These are phyloP conservation scores for Cardamine occulta DNA, from an alignment of 345 rosid species.

Conservation along the genomic window DNA sequence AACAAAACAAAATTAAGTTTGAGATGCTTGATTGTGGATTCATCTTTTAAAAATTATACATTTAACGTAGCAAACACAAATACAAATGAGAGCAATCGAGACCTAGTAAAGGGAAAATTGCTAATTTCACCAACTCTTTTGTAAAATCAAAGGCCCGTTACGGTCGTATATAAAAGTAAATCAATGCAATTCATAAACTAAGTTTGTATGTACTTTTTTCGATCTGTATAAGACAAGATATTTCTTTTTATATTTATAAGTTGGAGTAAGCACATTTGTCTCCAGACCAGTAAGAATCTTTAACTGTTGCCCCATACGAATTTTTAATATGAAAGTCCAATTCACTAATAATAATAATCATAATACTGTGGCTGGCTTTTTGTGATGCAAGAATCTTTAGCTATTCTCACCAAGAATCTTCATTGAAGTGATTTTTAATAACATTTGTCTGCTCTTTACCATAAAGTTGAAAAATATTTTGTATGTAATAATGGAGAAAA, in stretches of 20 bases:
- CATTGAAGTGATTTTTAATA: background rate
- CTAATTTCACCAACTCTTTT: background rate
- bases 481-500: conserved; percentile 32
- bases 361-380: conserved; percentile 14
- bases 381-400: conserved; percentile 34
- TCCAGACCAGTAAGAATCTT: too few species aligned
- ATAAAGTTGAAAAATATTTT: background rate
- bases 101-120: background rate
- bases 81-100: background rate
- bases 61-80: background rate
- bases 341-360: background rate
- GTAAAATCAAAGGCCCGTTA: background rate
- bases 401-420: conserved; percentile 33
- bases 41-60: background rate
- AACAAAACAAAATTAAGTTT: background rate
- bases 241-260: background rate
- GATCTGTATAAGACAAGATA: background rate
- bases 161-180: background rate
- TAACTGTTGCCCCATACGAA: background rate
- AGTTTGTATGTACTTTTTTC: background rate
- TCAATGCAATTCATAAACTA: background rate
- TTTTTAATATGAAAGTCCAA: background rate
- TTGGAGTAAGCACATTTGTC: conserved; percentile 16
- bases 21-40: background rate
- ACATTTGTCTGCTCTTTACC: background rate